phyloP scores from a whole-genome alignment of 2,329 filamentous ascomycete genomes.

The Trichophyton verrucosum region DNA sequence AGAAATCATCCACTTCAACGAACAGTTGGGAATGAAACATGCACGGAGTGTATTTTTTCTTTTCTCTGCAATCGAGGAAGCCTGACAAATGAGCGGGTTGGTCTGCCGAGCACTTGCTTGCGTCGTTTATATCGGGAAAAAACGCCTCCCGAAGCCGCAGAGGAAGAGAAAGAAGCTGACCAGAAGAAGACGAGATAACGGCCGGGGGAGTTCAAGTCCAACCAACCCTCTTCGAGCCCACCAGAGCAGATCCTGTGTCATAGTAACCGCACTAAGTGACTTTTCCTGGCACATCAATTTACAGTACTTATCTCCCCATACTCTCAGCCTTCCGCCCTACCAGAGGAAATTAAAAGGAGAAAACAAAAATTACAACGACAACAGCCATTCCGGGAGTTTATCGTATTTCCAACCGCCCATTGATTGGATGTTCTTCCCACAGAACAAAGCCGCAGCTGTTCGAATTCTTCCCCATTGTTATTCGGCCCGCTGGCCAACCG shows the following conservation, averaged over 20 bases:
- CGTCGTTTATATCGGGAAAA: not conserved
- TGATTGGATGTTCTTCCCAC: not conserved
- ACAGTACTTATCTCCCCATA: not conserved
- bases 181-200: not conserved
- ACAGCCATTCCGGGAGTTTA: not conserved
- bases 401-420: not conserved
- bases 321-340: not conserved
- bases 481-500: not conserved
- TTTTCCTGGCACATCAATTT: not conserved
- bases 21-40: not conserved
- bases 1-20: not conserved
- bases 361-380: not conserved
- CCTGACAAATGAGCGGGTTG: not conserved
- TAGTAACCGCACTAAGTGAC: slow-evolving; percentile 1
- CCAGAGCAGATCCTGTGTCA: not conserved
- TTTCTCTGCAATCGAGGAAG: not conserved
- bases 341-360: not conserved
- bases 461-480: not conserved
- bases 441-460: not conserved
- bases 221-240: not conserved
- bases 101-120: not conserved
- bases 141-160: not conserved
- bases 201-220: not conserved
- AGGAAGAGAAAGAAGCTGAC: not conserved
- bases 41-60: not conserved